Conservation (phyloP, 768 basidiomycete species). For the Tylopilus felleus region DNA sequence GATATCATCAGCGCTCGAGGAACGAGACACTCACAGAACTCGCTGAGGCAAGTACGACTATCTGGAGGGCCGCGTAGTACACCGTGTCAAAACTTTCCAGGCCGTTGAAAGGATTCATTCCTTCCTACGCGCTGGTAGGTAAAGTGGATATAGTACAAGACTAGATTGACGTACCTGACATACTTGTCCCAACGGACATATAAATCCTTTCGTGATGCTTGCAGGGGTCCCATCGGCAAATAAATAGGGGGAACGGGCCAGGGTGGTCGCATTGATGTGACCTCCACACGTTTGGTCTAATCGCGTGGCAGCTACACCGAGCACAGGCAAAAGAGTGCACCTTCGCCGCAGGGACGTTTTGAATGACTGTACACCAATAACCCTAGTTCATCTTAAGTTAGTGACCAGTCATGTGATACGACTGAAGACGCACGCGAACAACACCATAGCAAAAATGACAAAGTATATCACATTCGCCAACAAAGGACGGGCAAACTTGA, state of each 20-base stretch:
- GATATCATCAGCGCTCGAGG: background rate
- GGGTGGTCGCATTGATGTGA: slow-evolving; percentile 57
- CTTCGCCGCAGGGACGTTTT: slow-evolving; percentile 73
- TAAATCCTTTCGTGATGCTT: slow-evolving; percentile 69
- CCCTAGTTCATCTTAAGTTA: slow-evolving; percentile 34
- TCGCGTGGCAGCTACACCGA: slow-evolving; percentile 48
- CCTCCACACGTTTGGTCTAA: slow-evolving; percentile 77
- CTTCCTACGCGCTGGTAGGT: slow-evolving; percentile 43
- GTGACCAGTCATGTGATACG: background rate
- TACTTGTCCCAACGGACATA: slow-evolving; percentile 82
- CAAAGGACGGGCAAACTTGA: slow-evolving; percentile 86
- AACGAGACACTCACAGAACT: slow-evolving; percentile 52
- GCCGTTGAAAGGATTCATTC: slow-evolving; percentile 58
- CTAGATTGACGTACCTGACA: slow-evolving; percentile 55
- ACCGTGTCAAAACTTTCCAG: slow-evolving; percentile 88
- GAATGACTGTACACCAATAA: slow-evolving; percentile 92
- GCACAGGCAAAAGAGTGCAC: slow-evolving; percentile 52
- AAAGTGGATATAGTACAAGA: background rate
- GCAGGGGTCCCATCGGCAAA: slow-evolving; percentile 35
- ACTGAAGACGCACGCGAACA: slow-evolving; percentile 76
- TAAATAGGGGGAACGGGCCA: slow-evolving; percentile 46
- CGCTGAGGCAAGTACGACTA: slow-evolving; percentile 78
- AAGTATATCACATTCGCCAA: slow-evolving; percentile 88
- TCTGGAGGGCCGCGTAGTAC: slow-evolving; percentile 75
- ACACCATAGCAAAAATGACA: slow-evolving; percentile 82